Evolutionary conservation across 352 stramenopile species (phyloP), one percentile per base, ranked within the genome.

Genomic region (Pythium biforme): DNA sequence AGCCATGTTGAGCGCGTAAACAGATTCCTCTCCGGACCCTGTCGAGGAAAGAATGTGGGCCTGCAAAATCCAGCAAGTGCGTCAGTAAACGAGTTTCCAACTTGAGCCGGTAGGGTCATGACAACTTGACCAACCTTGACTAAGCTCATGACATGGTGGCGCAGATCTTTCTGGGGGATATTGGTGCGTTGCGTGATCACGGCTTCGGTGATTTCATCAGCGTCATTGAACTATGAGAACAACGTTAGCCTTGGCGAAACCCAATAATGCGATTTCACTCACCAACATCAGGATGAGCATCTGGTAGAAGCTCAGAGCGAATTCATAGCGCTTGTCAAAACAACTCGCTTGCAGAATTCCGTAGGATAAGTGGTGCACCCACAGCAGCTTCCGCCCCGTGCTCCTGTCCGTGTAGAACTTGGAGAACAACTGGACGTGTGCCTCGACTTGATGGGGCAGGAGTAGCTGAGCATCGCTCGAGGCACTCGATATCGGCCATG

Each of bases 271-370:
- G 9, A 20, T 6, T 15, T 7, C 19, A 55, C 55, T 55, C 66
- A 93, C 86, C 73, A 86, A 73, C 19, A 94, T 60, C 19, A 95
- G 63, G 46, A 94, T 75, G 15, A 94, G 52, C 67, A 95, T 92
- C 59, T 95, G 86, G 31, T 92, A 92, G 45, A 94, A 92, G 63
- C 83, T 95, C 14, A 92, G 66, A 8, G 82, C 75, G 39, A 94
- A 83, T 46, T 95, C 86, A 55, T 94, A 95, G 43, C 75, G 74
- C 52, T 88, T 89, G 41, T 82, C 79, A 57, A 91, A 88, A 17
- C 82, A 88, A 34, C 74, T 74, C 26, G 77, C 69, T 59, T 89
- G 86, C 1, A 95, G 43, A 46, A 86, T 80, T 15, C 86, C 86
- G 55, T 80, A 89, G 12, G 86, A 92, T 27, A 94, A 50, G 41